phyloP scores from a whole-genome alignment of 1,139 yeast genomes.

The Zygoascus sp. region DNA sequence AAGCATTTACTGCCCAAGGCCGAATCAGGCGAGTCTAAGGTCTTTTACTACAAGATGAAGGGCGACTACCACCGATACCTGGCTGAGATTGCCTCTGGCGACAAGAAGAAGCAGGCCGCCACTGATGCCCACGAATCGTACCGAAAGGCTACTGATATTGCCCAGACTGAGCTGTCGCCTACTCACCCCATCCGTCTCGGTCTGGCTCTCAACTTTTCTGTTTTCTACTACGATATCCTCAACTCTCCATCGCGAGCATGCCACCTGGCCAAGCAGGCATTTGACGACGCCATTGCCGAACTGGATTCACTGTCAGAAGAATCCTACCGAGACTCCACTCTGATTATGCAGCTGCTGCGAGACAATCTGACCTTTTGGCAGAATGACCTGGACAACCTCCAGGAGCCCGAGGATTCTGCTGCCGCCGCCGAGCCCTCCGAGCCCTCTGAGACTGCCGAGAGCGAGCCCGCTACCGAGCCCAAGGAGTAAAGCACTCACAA shows the following conservation, averaged over 20 bases:
- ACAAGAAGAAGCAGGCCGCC: conserved; percentile 92
- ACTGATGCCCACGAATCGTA: conserved; percentile 92
- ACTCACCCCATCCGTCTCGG: conserved; percentile 99
- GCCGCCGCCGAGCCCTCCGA: too few species aligned
- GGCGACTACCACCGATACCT: conserved; percentile 99
- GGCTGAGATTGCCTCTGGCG: conserved; percentile 94
- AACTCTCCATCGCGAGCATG: conserved; percentile 99
- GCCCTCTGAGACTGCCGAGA: conserved; percentile 45
- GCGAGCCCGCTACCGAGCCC: conserved; percentile 16
- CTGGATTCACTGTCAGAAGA: conserved; percentile 97
- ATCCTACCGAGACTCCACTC: conserved; percentile 96
- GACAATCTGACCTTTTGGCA: conserved; percentile 99
- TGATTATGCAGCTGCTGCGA: conserved; percentile 97
- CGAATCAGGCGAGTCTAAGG: conserved; percentile 96
- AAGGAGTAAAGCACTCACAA: conserved; percentile 11
- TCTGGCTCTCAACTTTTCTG: conserved; percentile 95
- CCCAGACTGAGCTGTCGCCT: conserved; percentile 96
- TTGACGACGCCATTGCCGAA: conserved; percentile 98
- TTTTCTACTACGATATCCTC: conserved; percentile 95
- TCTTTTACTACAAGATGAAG: conserved; percentile 98
- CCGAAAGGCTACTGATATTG: conserved; percentile 95
- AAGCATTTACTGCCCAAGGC: conserved; percentile 92
- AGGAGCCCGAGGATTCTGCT: conserved; percentile 48
- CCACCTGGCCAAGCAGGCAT: conserved; percentile 98
- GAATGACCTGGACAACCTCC: conserved; percentile 75